Percentiles rank a stretch among this genome's conserved stretches.
Conservation (phyloP, 805 yeast genomes). For the Candida golubevii region DNA sequence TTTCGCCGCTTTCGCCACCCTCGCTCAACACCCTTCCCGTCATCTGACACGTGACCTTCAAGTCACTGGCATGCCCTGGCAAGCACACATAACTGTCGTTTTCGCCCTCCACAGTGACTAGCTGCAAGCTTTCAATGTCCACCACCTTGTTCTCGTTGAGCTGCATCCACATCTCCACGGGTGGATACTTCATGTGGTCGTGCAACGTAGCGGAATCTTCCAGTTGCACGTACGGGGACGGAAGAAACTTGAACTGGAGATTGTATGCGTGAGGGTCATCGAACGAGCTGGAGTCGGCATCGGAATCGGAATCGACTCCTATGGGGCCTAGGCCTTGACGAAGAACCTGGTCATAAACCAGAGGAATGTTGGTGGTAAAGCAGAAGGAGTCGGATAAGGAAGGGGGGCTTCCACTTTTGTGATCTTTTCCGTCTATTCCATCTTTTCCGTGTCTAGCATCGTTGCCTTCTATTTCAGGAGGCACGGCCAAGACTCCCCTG, state of each 20-base stretch:
- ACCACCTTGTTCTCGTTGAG: constrained; percentile 34
- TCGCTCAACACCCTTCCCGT: constrained; percentile 30
- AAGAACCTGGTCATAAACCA: constrained; percentile 29
- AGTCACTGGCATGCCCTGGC: constrained; percentile 40
- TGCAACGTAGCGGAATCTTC: constrained; percentile 1
- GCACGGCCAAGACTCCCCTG: background rate
- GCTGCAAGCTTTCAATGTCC: constrained; percentile 35
- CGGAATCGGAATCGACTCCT: constrained; percentile 7
- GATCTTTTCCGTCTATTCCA: too few species aligned
- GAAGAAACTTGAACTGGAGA: constrained; percentile 44
- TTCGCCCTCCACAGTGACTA: constrained; percentile 45
- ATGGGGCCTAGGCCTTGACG: constrained; percentile 23
- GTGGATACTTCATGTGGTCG: constrained; percentile 39
- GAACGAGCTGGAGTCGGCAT: constrained; percentile 1
- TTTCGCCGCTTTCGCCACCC: constrained; percentile 2
- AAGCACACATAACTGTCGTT: constrained; percentile 38
- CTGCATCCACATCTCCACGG: constrained; percentile 54
- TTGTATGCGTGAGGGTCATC: constrained; percentile 28
- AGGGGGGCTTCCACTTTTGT: background rate
- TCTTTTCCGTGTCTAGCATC: background rate
- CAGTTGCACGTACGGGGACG: constrained; percentile 33
- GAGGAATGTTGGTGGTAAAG: constrained; percentile 34
- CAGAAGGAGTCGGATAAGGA: constrained; percentile 3
- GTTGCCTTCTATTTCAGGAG: background rate
- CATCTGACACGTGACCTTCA: constrained; percentile 40